These are phyloP conservation scores for Micractinium sp. DNA, from an alignment of 139 green algal genomes.

Conservation along the genomic window DNA sequence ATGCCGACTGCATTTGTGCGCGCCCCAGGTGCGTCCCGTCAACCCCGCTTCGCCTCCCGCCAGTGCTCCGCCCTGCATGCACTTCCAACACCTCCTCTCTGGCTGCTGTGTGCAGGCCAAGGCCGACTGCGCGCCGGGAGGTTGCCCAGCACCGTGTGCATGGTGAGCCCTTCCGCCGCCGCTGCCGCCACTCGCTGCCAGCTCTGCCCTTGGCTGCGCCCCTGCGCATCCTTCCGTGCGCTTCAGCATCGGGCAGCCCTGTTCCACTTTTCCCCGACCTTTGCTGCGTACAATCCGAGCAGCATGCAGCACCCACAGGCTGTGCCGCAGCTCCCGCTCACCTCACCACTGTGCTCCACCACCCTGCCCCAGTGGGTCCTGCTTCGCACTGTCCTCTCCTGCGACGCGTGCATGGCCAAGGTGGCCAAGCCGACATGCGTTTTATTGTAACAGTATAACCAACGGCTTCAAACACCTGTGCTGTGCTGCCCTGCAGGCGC, in stretches of 20 bases:
- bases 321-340: too few species aligned
- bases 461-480: too few species aligned
- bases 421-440: not conserved
- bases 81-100: not conserved
- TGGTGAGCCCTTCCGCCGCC: not conserved
- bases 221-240: too few species aligned
- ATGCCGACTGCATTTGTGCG: not conserved
- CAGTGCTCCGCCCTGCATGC: not conserved
- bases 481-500: slow-evolving; percentile 59
- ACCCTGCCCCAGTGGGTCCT: too few species aligned
- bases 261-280: not conserved
- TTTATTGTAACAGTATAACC: too few species aligned
- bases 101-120: not conserved
- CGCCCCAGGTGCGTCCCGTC: not conserved
- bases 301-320: too few species aligned
- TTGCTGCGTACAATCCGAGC: too few species aligned
- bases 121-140: not conserved
- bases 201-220: not conserved
- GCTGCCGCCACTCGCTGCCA: not conserved
- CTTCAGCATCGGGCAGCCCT: not conserved
- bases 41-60: not conserved
- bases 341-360: too few species aligned
- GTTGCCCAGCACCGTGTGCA: not conserved
- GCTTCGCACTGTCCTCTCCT: too few species aligned
- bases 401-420: too few species aligned